These are phyloP conservation scores for Halophytophthora polymorphica DNA, from an alignment of 352 stramenopile genomes.

Conservation along the genomic window DNA sequence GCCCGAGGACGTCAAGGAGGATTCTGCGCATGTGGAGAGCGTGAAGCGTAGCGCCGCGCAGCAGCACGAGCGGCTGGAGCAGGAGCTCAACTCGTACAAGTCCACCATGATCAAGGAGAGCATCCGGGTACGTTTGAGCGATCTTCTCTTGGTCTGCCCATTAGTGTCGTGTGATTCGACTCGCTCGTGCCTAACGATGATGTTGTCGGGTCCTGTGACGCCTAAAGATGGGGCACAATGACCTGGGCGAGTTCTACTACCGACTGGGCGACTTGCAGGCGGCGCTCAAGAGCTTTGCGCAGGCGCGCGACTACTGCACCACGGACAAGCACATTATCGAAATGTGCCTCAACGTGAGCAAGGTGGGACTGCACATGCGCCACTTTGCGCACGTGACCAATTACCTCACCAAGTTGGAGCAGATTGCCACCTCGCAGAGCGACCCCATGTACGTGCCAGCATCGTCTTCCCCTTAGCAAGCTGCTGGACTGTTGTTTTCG, in stretches of 20 bases:
- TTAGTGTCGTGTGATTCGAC: too few species aligned
- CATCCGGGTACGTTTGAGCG: conserved; percentile 60
- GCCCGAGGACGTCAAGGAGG: conserved; percentile 37
- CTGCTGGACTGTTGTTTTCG: conserved; percentile 4
- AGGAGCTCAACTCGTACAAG: conserved; percentile 91
- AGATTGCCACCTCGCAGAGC: conserved; percentile 62
- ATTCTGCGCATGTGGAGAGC: conserved; percentile 54
- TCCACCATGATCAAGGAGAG: conserved; percentile 91
- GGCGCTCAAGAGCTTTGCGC: conserved; percentile 82
- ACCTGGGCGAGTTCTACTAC: conserved; percentile 88
- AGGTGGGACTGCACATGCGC: conserved; percentile 83
- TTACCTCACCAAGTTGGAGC: conserved; percentile 86
- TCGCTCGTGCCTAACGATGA: too few species aligned
- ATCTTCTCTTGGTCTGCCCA: neutral
- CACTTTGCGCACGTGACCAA: conserved; percentile 86
- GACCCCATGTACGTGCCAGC: conserved; percentile 53
- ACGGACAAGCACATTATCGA: conserved; percentile 89
- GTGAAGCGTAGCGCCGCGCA: conserved; percentile 58
- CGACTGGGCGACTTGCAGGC: conserved; percentile 68
- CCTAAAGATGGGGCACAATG: conserved; percentile 82
- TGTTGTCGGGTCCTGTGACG: conserved; percentile 1
- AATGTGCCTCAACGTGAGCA: conserved; percentile 89
- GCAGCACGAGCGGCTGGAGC: conserved; percentile 80
- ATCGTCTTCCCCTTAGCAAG: neutral
- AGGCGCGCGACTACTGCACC: conserved; percentile 89